Base-by-base conservation (phyloP, 1,284 basidiomycete genomes). In the Neotropicomus parvogracilis region DNA sequence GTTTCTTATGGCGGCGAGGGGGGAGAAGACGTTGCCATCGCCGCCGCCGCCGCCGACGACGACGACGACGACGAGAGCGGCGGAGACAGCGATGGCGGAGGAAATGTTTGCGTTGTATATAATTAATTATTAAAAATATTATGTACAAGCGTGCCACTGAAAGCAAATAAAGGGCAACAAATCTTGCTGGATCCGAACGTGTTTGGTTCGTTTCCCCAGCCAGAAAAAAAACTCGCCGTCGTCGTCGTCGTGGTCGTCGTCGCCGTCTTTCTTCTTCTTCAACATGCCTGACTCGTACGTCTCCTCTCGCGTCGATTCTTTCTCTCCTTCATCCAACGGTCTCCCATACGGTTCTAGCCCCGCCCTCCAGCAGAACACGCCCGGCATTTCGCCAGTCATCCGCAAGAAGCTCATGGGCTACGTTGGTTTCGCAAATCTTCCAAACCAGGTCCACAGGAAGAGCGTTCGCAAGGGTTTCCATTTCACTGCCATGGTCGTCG, bases 401-500 rank as follows among this genome's bases (percentile, higher is more conserved):
- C 85, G 87, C 70, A 92, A 91, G 83, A 93, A 93, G 74, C 78
- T 93, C 59, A 89, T 87, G 79, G 91, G 91, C 61, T 93, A 91
- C 66, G 90, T 95, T 49, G 83, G 83, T 37, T 86, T 91, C 66
- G 91, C 93, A 67, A 97, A 95, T 71, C 78, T 97, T 49, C 94
- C 95, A 50, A 97, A 97, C 79, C 94, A 97, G 71, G 92, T 97
- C 40, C 95, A 97, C 74, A 85, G 95, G 70, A 92, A 94, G 76
- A 95, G 92, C 63, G 88, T 95, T 49, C 81, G 91, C 75, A 95
- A 94, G 69, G 94, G 94, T 37, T 97, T 97, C 78, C 91, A 97
- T 70, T 97, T 98, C 74, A 93, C 91, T 39, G 78, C 83, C 53
- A 95, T 95, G 92, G 91, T 97, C 56, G 95, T 98, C 65, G 95